Evolutionary conservation across 768 basidiomycete species (phyloP), one percentile per base, ranked within the genome.

Genomic region (Hypholoma sublateritium): DNA sequence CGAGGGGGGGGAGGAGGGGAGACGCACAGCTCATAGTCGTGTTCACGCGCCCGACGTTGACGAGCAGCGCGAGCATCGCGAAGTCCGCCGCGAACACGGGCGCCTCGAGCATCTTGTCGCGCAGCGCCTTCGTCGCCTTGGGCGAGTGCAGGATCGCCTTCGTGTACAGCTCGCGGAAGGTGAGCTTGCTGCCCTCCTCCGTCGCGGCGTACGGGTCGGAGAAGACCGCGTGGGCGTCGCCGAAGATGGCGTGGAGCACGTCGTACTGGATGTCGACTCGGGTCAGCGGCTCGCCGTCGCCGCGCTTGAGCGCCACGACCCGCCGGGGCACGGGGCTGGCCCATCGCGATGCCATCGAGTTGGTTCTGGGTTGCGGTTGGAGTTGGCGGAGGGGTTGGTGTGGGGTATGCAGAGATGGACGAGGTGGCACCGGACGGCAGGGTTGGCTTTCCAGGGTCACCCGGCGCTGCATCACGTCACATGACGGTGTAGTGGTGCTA

Each of bases 21-120:
- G 42, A 71, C 86, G 71, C 66, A 91, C 90, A 93, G 58, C 89
- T 89, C 81, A 91, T 85, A 4, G 89, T 92, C 5, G 89, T 89
- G 66, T 90, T 90, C 61, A 92, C 82, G 54, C 89, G 75, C 25
- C 89, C 89, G n/a, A 91, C 84, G 62, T 92, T 92, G 19, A 88
- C 85, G 24, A 91, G 73, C 4, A 91, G 73, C 1, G 85, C 81
- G 37, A 91, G 78, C 80, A 88, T 89, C n/a, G 84, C 83, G 72
- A 89, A 87, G 68, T 87, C 87, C 28, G 80, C 76, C 3, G 83
- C 82, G 65, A 87, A 89, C 13, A 71, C 69, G 8, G 80, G 72
- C 13, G 77, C 79, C 35, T 86, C 83, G n/a, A 71, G 65, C 73
- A 92, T 84, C 69, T 87, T 90, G 67, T 88, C 86, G 60, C 85